Conservation (phyloP, 768 basidiomycete genomes). For the Termitomyces sp. region DNA sequence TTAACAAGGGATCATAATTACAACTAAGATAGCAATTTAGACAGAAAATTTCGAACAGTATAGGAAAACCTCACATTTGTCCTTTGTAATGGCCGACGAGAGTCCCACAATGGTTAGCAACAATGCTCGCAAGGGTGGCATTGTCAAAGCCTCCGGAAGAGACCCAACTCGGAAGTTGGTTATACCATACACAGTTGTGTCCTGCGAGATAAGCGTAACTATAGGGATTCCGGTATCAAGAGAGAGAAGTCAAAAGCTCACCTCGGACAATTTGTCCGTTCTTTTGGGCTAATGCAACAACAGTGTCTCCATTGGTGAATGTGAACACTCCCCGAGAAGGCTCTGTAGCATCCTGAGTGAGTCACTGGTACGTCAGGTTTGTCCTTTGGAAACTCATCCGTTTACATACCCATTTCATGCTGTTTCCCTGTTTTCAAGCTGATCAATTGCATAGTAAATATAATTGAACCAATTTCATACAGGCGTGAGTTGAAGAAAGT, state of each 20-base stretch:
- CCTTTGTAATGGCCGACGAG: conserved; percentile 49
- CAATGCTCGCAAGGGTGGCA: conserved; percentile 34
- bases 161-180: conserved; percentile 48
- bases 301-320: conserved; percentile 36
- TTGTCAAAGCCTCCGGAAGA: conserved; percentile 35
- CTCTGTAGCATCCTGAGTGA: conserved; percentile 44
- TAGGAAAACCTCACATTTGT: conserved; percentile 31
- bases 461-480: conserved; percentile 15
- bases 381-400: not conserved
- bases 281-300: conserved; percentile 37
- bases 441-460: not conserved
- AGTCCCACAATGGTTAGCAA: conserved; percentile 42
- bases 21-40: conserved; percentile 16
- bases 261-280: conserved; percentile 46
- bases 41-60: not conserved
- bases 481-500: conserved; percentile 45
- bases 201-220: conserved; percentile 18
- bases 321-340: conserved; percentile 40
- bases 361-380: not conserved
- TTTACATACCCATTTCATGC: conserved; percentile 52
- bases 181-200: conserved; percentile 47
- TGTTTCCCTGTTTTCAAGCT: conserved; percentile 27
- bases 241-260: not conserved
- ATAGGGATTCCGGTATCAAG: not conserved
- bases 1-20: conserved; percentile 21